Conservation (phyloP, 2,329 filamentous ascomycete species). For the Bipolaris sorokiniana region DNA sequence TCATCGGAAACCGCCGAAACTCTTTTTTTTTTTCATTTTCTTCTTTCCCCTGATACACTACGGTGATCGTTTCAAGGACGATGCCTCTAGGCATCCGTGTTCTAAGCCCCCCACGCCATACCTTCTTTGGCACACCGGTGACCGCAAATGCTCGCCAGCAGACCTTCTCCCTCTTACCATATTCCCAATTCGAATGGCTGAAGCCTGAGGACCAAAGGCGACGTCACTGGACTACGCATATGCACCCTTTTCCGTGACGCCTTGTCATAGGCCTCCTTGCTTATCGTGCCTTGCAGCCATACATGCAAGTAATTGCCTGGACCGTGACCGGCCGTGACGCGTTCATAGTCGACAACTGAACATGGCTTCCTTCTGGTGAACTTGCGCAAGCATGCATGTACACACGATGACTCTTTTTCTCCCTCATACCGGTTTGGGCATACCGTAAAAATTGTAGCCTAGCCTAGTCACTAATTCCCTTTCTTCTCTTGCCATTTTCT, state of each 20-base stretch:
- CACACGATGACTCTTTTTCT: slow-evolving; percentile 34
- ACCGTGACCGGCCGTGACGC: slow-evolving; percentile 14
- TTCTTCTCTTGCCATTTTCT: slow-evolving; percentile 24
- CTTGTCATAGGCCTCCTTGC: slow-evolving; percentile 26
- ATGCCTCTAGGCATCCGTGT: slow-evolving; percentile 22
- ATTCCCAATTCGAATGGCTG: slow-evolving; percentile 12
- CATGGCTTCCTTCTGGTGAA: slow-evolving; percentile 20
- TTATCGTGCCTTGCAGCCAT: slow-evolving; percentile 37
- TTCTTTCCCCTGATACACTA: slow-evolving; percentile 1
- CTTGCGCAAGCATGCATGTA: slow-evolving; percentile 5
- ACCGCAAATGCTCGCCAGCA: slow-evolving; percentile 28
- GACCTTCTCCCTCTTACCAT: slow-evolving; percentile 8
- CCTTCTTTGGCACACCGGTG: slow-evolving; percentile 33
- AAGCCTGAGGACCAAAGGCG: slow-evolving; percentile 26
- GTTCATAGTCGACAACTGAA: slow-evolving; percentile 19
- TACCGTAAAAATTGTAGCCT: slow-evolving; percentile 28
- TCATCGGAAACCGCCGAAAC: slow-evolving; percentile 7
- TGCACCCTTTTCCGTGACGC: slow-evolving; percentile 14
- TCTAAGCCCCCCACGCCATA: slow-evolving; percentile 25
- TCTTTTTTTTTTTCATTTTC: slow-evolving; percentile 1
- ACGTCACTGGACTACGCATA: slow-evolving; percentile 27
- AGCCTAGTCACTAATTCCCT: slow-evolving; percentile 31
- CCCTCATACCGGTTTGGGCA: slow-evolving; percentile 11
- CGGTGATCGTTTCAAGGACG: slow-evolving; percentile 2
- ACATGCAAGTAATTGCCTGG: background rate